Evolutionary conservation across 345 rosid genomes (phyloP).

Genomic region (Garcia nutans): DNA sequence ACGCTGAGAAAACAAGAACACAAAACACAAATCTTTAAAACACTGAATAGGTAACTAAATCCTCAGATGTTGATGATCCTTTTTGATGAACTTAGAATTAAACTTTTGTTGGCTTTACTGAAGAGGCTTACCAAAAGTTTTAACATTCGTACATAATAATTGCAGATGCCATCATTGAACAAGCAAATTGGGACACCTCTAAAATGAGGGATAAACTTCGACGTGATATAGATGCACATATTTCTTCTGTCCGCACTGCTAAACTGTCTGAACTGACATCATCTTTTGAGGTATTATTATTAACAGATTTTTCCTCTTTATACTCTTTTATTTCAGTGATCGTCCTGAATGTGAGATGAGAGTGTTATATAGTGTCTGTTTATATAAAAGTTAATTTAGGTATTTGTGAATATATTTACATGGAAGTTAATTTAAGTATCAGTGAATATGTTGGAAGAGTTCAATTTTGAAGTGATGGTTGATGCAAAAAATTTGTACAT

Average conservation of each 20-base stretch:
- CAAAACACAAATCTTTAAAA: background rate
- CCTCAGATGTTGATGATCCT: background rate
- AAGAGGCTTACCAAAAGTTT: background rate
- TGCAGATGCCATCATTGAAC: conserved; percentile 79
- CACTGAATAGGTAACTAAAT: background rate
- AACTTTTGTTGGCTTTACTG: background rate
- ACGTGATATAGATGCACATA: conserved; percentile 86
- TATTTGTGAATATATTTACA: background rate
- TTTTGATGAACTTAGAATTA: background rate
- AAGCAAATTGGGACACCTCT: conserved; percentile 90
- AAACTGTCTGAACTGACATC: conserved; percentile 80
- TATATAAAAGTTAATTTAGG: background rate
- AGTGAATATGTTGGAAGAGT: conserved; percentile 1
- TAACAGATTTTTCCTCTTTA: background rate
- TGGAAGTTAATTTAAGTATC: background rate
- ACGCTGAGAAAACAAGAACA: background rate
- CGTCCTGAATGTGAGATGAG: background rate
- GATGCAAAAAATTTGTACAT: background rate
- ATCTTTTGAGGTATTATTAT: conserved; percentile 61
- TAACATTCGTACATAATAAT: background rate
- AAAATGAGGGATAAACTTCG: conserved; percentile 71
- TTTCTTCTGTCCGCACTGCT: conserved; percentile 71
- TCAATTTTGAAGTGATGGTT: background rate
- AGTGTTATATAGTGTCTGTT: background rate
- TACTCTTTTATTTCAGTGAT: background rate